phyloP scores from a whole-genome alignment of 176 grass and related monocot species.

The Panicum miliaceum region DNA sequence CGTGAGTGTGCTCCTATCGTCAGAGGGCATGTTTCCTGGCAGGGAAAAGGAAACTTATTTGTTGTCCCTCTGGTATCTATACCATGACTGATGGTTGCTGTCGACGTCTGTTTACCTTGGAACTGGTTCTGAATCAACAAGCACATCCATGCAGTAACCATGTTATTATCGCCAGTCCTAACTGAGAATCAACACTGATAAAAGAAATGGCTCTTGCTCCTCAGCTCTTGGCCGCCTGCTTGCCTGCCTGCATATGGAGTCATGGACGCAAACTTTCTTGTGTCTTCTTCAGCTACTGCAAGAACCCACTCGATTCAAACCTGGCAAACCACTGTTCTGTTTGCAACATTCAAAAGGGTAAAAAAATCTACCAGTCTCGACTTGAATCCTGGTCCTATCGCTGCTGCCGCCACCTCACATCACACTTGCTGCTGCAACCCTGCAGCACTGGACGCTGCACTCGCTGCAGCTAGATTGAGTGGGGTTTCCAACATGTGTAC shows the following conservation, averaged over 20 bases:
- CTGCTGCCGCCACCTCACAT: constrained; percentile 23
- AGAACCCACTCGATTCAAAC: constrained; percentile 33
- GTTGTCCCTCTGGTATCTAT: background rate
- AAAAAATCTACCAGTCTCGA: background rate
- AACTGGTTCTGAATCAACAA: background rate
- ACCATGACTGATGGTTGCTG: background rate
- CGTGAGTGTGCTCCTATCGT: constrained; percentile 5
- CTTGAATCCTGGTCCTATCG: background rate
- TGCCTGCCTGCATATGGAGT: background rate
- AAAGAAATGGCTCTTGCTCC: background rate
- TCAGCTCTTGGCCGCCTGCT: background rate
- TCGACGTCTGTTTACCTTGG: background rate
- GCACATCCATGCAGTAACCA: background rate
- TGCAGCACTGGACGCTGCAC: background rate
- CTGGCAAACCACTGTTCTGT: background rate
- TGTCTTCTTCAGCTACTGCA: background rate
- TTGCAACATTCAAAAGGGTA: constrained; percentile 1
- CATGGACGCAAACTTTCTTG: background rate
- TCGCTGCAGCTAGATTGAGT: constrained; percentile 45
- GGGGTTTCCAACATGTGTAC: constrained; percentile 45
- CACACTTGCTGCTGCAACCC: constrained; percentile 10
- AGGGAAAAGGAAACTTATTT: background rate
- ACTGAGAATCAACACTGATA: background rate
- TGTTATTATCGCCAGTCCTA: no score
- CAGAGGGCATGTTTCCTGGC: background rate